A percentile compares a stretch with the other conserved stretches of the same genome.
Evolutionary conservation across 805 yeast species (phyloP).

Genomic region (Schizosaccharomyces lindneri): DNA sequence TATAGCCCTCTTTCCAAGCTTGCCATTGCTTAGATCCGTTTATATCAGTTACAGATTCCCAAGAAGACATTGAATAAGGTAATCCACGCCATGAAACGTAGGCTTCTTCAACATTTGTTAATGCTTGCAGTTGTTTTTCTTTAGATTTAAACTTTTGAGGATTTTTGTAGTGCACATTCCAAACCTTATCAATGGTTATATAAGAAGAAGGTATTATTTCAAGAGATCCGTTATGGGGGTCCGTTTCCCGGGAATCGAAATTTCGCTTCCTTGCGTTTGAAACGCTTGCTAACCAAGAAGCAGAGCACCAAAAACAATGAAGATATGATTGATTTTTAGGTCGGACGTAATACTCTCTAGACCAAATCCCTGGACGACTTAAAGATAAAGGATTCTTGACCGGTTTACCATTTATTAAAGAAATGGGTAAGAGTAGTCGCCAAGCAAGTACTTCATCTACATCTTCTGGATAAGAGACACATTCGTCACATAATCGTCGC

Average conservation of each 20-base stretch:
- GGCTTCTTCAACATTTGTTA: constrained; percentile 2
- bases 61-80: constrained; percentile 5
- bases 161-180: constrained; percentile 4
- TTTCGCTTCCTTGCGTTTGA: neutral
- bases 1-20: constrained; percentile 5
- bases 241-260: constrained; percentile 2
- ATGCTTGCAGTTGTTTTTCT: constrained; percentile 3
- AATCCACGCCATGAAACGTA: constrained; percentile 7
- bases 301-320: constrained; percentile 5
- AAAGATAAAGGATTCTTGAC: neutral
- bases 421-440: constrained; percentile 3
- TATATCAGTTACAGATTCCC: neutral
- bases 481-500: constrained; percentile 3
- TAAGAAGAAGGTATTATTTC: constrained; percentile 4
- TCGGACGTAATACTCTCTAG: constrained; percentile 6
- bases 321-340: constrained; percentile 6
- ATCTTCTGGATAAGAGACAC: constrained; percentile 2
- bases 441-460: constrained; percentile 5
- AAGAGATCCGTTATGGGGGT: neutral
- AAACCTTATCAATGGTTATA: constrained; percentile 3
- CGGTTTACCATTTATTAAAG: neutral
- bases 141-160: constrained; percentile 1
- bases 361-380: neutral
- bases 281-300: constrained; percentile 5
- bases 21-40: constrained; percentile 2